Evolutionary conservation across 345 rosid genomes (phyloP).

Genomic region (Corchorus capsularis): DNA sequence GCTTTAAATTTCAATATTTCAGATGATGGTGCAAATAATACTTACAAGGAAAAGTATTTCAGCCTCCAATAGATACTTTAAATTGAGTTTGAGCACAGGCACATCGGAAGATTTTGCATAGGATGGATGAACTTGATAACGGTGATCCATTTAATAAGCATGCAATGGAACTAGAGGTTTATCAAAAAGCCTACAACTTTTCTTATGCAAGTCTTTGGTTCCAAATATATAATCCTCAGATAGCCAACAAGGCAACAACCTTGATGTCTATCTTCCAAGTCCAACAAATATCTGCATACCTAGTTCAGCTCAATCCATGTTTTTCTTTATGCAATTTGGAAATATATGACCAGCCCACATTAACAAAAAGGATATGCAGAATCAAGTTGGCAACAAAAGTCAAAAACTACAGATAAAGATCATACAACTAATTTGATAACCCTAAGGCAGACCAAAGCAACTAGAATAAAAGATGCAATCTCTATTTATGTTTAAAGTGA

Average conservation of each 20-base stretch:
- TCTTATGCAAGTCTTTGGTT: not conserved
- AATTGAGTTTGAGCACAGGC: not conserved
- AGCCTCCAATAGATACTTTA: not conserved
- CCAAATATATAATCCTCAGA: not conserved
- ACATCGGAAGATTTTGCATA: not conserved
- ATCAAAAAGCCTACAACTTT: not conserved
- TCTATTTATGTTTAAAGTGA: not conserved
- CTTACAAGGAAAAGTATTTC: not conserved
- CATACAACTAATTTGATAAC: not conserved
- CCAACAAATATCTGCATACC: not conserved
- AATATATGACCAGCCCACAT: not conserved
- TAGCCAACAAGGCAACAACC: not conserved
- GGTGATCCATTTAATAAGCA: not conserved
- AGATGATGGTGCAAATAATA: not conserved
- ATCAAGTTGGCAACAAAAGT: not conserved
- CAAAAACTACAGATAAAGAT: not conserved
- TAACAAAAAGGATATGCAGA: not conserved
- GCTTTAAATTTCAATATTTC: not conserved
- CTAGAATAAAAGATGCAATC: not conserved
- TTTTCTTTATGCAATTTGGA: not conserved
- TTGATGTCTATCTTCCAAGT: not conserved
- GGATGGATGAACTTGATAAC: not conserved
- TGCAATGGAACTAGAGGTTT: not conserved
- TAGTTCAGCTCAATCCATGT: constrained; percentile 4
- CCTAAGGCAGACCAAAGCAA: not conserved